Percentiles rank a stretch among this genome's conserved stretches.
Conservation (phyloP, 768 basidiomycete genomes). For the Leccinum ochraceum region DNA sequence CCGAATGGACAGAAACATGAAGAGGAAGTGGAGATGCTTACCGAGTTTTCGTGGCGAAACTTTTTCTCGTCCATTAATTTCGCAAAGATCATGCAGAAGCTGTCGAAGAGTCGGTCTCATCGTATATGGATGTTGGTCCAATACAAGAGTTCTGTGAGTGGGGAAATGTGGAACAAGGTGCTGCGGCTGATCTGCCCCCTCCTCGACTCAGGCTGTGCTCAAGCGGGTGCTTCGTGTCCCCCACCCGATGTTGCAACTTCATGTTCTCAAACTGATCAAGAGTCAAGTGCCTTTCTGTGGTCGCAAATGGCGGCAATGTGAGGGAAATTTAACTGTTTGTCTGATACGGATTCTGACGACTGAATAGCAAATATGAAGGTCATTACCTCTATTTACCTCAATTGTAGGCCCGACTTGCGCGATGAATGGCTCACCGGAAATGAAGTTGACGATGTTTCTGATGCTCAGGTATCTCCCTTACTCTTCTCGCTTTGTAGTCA, state of each 20-base stretch:
- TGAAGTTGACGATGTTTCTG: constrained; percentile 89
- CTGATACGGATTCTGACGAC: constrained; percentile 13
- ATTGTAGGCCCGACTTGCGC: constrained; percentile 93
- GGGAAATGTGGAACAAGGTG: neutral
- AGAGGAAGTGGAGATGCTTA: constrained; percentile 90
- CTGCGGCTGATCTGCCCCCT: constrained; percentile 20
- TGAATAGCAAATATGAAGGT: constrained; percentile 96
- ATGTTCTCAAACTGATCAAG: constrained; percentile 96
- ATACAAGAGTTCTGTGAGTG: constrained; percentile 92
- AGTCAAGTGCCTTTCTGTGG: constrained; percentile 99
- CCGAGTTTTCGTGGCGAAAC: constrained; percentile 96
- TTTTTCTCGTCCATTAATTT: constrained; percentile 98
- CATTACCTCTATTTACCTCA: constrained; percentile 96
- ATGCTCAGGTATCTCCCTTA: constrained; percentile 68
- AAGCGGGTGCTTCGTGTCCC: constrained; percentile 93
- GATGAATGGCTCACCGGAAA: constrained; percentile 97
- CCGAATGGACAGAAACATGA: constrained; percentile 76
- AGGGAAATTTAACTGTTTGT: constrained; percentile 25
- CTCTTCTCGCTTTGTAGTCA: constrained; percentile 1
- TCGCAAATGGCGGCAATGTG: constrained; percentile 97
- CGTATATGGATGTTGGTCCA: constrained; percentile 95
- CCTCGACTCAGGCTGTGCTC: constrained; percentile 71
- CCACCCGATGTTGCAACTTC: constrained; percentile 92
- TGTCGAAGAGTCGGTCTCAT: constrained; percentile 93
- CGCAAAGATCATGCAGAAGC: constrained; percentile 95